Base-by-base conservation (phyloP, 306 rosid genomes). In the Medicago lupulina region DNA sequence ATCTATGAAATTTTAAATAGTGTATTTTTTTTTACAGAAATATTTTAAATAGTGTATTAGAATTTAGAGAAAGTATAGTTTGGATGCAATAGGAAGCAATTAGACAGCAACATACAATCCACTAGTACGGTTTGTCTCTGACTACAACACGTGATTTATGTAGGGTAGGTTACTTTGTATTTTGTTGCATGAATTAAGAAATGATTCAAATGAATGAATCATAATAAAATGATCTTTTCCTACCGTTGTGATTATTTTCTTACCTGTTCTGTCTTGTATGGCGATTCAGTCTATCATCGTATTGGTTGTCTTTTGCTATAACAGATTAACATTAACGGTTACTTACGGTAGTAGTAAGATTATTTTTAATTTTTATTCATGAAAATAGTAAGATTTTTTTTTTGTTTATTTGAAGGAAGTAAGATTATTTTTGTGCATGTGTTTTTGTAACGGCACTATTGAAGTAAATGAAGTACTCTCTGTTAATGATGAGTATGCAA, bases 111-210 rank as follows among this genome's bases (percentile, higher is more conserved):
- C 1, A 54, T 1, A 55, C 34, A 15, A 4, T 21, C 63, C 36
- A 57, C n/a, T 11, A 11, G 63, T 57, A 19, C 63, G 21, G 21
- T 57, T 57, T 57, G 63, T 57, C 63, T 21, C 36, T 57, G 63
- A 57, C 63, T 21, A 57, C 15, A 57, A 57, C 63, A 57, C 63
- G 63, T 57, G 63, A 57, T 53, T 4, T 21, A 57, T 57, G 31
- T 54, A 53, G 51, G 16, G 31, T 54, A 53, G 51, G 16, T 46
- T 46, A 4, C n/a, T 2, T 17, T 55, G 25, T 55, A 58, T 58
- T 23, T 58, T 58, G 64, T 23, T 11, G 64, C 38, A 58, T 58
- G 14, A 12, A 58, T 21, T 58, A 58, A 11, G 36, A 58, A 21
- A 23, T 13, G n/a, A 58, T 34, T 34, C 38, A 34, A 23, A 40